Percentiles rank a stretch among this genome's conserved stretches.
Evolutionary conservation across 805 yeast genomes (phyloP).

Genomic region (Middelhovenomyces tepae): DNA sequence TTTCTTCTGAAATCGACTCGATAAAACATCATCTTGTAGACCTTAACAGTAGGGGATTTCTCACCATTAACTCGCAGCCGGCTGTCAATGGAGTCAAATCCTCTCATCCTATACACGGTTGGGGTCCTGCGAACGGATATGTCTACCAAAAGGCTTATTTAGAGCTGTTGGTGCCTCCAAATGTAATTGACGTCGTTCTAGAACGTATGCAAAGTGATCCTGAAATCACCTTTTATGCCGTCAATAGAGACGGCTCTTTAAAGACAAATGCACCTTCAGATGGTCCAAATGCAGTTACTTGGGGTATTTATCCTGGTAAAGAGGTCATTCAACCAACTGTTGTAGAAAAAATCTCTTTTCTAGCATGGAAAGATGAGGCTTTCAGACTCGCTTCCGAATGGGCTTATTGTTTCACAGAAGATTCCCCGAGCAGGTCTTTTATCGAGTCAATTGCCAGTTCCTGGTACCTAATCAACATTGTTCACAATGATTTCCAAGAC

Average conservation of each 20-base stretch:
- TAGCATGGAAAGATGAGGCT: slow-evolving; percentile 97
- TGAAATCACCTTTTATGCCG: slow-evolving; percentile 70
- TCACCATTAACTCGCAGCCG: slow-evolving; percentile 94
- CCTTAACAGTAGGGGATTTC: slow-evolving; percentile 58
- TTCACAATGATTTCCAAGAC: slow-evolving; percentile 65
- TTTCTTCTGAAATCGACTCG: slow-evolving; percentile 62
- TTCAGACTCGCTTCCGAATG: slow-evolving; percentile 77
- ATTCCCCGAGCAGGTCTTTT: slow-evolving; percentile 31
- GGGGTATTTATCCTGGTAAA: slow-evolving; percentile 97
- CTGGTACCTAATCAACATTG: slow-evolving; percentile 76
- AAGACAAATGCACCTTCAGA: slow-evolving; percentile 56
- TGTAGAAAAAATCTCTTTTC: slow-evolving; percentile 81
- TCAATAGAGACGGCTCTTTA: slow-evolving; percentile 47
- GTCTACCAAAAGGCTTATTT: slow-evolving; percentile 92
- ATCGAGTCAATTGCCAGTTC: slow-evolving; percentile 42
- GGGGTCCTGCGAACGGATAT: slow-evolving; percentile 93
- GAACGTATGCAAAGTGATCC: slow-evolving; percentile 36
- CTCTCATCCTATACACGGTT: slow-evolving; percentile 64
- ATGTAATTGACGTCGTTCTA: slow-evolving; percentile 39
- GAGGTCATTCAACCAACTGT: slow-evolving; percentile 94
- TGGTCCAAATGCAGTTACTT: slow-evolving; percentile 89
- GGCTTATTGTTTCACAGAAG: slow-evolving; percentile 34
- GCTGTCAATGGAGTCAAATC: slow-evolving; percentile 73
- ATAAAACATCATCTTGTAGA: slow-evolving; percentile 50
- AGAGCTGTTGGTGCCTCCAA: slow-evolving; percentile 70